Evolutionary conservation across 2,329 filamentous ascomycete species (phyloP).

Genomic region (Anisogramma anomala): DNA sequence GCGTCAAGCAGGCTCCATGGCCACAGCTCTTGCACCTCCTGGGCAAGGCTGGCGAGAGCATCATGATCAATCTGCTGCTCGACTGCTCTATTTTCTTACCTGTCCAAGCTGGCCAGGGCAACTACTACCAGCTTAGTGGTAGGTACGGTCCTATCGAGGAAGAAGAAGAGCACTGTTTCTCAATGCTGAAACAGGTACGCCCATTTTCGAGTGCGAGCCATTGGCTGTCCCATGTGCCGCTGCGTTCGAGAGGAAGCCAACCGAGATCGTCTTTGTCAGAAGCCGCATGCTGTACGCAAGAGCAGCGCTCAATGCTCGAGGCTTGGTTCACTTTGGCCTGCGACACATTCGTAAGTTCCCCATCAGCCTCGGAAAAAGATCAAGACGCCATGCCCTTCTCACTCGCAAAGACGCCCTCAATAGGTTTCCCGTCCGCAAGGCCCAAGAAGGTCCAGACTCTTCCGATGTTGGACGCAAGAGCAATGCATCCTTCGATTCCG

Average conservation of each 20-base stretch:
- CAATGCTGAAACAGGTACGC: constrained; percentile 1
- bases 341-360: constrained; percentile 63
- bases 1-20: constrained; percentile 64
- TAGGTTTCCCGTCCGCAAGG: constrained; percentile 43
- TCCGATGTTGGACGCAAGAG: neutral
- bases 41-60: constrained; percentile 60
- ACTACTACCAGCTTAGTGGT: constrained; percentile 74
- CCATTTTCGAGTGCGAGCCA: constrained; percentile 10
- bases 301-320: constrained; percentile 56
- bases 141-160: constrained; percentile 18
- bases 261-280: constrained; percentile 63
- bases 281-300: constrained; percentile 79
- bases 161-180: constrained; percentile 13
- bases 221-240: neutral
- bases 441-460: constrained; percentile 6
- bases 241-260: constrained; percentile 25
- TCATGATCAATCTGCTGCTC: constrained; percentile 67
- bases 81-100: constrained; percentile 65
- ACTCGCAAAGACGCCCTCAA: constrained; percentile 62
- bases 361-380: neutral
- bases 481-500: constrained; percentile 24
- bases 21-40: constrained; percentile 60
- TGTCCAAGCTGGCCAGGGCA: constrained; percentile 47
- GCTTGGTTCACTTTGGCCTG: constrained; percentile 60
- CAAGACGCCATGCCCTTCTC: neutral